phyloP scores from a whole-genome alignment of 768 basidiomycete species.

The Symmetrospora coprosmae region DNA sequence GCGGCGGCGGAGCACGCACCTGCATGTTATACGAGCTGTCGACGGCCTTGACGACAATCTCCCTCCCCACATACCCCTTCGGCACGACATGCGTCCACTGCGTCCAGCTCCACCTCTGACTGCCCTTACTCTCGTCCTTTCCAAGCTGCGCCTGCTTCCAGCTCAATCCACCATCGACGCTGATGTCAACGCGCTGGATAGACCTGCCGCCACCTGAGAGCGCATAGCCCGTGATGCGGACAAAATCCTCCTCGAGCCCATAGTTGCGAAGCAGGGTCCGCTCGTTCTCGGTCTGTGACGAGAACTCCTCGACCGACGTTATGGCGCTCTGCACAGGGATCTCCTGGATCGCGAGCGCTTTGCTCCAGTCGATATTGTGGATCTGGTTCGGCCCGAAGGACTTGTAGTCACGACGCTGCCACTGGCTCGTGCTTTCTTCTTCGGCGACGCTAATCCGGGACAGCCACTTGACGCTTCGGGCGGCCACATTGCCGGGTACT shows the following conservation, averaged over 20 bases:
- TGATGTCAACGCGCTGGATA: constrained; percentile 16
- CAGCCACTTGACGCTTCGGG: constrained; percentile 27
- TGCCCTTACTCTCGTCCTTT: constrained; percentile 8
- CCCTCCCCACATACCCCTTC: constrained; percentile 6
- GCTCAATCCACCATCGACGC: background rate
- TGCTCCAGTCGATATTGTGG: background rate
- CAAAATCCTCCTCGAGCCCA: constrained; percentile 18
- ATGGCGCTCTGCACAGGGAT: constrained; percentile 9
- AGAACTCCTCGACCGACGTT: constrained; percentile 5
- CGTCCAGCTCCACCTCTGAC: constrained; percentile 13
- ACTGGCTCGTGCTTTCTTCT: constrained; percentile 53
- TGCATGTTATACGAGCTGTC: constrained; percentile 12
- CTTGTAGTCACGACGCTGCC: constrained; percentile 60
- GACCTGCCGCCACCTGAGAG: constrained; percentile 8
- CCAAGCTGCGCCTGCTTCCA: constrained; percentile 16
- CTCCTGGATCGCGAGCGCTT: constrained; percentile 2
- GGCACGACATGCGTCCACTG: constrained; percentile 5
- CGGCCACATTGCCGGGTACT: constrained; percentile 27
- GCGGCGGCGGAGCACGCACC: background rate
- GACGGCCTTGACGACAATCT: constrained; percentile 18
- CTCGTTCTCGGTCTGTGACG: constrained; percentile 10
- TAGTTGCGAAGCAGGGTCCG: constrained; percentile 4
- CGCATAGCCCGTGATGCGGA: constrained; percentile 12
- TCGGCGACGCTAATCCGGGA: constrained; percentile 19
- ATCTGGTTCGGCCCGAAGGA: constrained; percentile 43